Evolutionary conservation across 2,329 filamentous ascomycete species (phyloP).

Genomic region (Trichoderma pleuroti): DNA sequence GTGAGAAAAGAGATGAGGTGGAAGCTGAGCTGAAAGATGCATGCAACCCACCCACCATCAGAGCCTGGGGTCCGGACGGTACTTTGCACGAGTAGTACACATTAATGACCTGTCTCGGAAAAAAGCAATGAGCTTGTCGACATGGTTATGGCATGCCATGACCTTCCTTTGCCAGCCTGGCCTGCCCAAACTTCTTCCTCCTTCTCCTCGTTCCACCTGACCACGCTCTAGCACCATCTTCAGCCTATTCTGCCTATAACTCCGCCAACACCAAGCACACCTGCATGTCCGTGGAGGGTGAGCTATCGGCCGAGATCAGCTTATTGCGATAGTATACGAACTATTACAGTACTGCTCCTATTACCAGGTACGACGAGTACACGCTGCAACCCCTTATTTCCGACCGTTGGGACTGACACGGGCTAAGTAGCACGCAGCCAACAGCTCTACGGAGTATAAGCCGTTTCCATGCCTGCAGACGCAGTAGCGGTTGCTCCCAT

Average conservation of each 20-base stretch:
- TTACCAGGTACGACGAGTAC: neutral
- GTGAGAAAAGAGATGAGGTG: conserved; percentile 1
- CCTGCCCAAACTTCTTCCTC: conserved; percentile 1
- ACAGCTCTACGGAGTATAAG: neutral
- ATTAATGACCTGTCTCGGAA: neutral
- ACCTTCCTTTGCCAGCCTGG: neutral
- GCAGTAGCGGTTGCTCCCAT: neutral
- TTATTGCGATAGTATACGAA: neutral
- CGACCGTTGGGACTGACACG: neutral
- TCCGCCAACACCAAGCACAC: neutral
- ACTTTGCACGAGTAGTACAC: neutral
- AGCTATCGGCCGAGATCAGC: neutral
- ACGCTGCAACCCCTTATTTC: neutral
- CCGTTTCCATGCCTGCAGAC: neutral
- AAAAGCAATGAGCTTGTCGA: conserved; percentile 1
- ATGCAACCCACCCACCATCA: neutral
- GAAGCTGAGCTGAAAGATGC: conserved; percentile 2
- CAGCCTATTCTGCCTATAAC: neutral
- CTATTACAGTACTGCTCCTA: neutral
- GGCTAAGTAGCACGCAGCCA: neutral
- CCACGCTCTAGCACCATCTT: neutral
- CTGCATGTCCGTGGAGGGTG: neutral
- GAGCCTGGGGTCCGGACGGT: neutral
- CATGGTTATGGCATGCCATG: neutral
- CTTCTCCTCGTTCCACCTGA: neutral